Evolutionary conservation across 768 basidiomycete species (phyloP), one percentile per base, ranked within the genome.

Genomic region (Ramaria sp.): DNA sequence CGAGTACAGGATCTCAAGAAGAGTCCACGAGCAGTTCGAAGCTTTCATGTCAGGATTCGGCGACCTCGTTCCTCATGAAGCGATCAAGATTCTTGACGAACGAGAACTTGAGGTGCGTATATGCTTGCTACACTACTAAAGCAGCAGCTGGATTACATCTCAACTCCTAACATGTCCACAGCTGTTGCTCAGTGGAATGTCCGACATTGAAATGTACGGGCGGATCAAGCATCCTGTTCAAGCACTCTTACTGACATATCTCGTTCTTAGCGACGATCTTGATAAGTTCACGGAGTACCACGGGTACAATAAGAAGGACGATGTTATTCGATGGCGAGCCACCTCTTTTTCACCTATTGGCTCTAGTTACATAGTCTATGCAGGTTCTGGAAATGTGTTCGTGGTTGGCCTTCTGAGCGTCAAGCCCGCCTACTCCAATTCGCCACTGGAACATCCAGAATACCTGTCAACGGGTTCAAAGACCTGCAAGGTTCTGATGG

Each of bases 401-500:
- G 87, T 38, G 83, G 84, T 34, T 95, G 92, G 92, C 88, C 92
- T 9, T 77, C 88, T 0, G 92, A 95, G 68, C 80, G 88, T 61
- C 93, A 93, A 68, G 86, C 86, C 41, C 83, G 91, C 13, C 69
- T 93, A 38, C 72, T 94, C 19, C 91, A 93, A 68, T 95, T 95
- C 70, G 88, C 89, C 5, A 93, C 90, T 1, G 86, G 86, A 19
- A 88, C 86, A 2, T 88, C 86, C n/a, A 75, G 86, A 59, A 80
- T 88, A 22, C 86, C 92, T 11, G 91, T 92, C 63, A 92, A 92
- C 65, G 93, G 92, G 0, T 95, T 95, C 77, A 93, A 93, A 66
- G 92, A 95, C 65, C 74, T 94, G 7, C 92, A 95, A 71, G 92
- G 92, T 9, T 89, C 88, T 0, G 92, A 96, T 69, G 92, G 92